A percentile compares a stretch with the other conserved stretches of the same genome.
These are phyloP conservation scores for Termitomyces sp. DNA, from an alignment of 768 basidiomycete species.

Conservation along the genomic window DNA sequence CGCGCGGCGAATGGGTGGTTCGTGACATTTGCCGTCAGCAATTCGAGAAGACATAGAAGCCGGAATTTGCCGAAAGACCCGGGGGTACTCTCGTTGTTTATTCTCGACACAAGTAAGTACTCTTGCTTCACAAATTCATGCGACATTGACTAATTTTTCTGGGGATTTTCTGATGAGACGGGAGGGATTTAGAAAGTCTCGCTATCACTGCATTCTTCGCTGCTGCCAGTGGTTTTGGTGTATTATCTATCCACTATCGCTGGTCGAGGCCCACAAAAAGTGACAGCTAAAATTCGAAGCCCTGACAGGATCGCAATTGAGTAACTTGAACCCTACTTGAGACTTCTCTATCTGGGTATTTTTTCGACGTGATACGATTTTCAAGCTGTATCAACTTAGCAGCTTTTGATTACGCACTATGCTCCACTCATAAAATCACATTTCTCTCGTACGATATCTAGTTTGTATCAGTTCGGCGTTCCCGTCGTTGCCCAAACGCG, in stretches of 20 bases:
- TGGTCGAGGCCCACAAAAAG: neutral
- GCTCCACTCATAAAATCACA: neutral
- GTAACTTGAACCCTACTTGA: neutral
- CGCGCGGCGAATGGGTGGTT: too few species aligned
- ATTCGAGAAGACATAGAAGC: too few species aligned
- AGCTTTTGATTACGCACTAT: neutral
- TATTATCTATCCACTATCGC: neutral
- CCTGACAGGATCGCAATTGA: neutral
- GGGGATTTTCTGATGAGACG: neutral
- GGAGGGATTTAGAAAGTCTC: neutral
- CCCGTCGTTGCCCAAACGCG: constrained; percentile 20
- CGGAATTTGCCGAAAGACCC: too few species aligned
- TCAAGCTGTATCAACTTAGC: neutral
- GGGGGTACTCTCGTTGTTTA: too few species aligned
- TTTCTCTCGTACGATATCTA: neutral
- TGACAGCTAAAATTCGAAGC: too few species aligned
- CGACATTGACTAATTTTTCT: too few species aligned
- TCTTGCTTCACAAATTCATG: too few species aligned
- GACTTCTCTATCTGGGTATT: too few species aligned
- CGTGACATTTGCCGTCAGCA: too few species aligned
- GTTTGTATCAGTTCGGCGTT: neutral
- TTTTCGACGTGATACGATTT: neutral
- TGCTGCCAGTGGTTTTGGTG: too few species aligned
- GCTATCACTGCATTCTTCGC: neutral
- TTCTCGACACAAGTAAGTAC: too few species aligned